Percentiles rank a stretch among this genome's conserved stretches.
Conservation (phyloP, 768 basidiomycete species). For the Clathrus columnatus region DNA sequence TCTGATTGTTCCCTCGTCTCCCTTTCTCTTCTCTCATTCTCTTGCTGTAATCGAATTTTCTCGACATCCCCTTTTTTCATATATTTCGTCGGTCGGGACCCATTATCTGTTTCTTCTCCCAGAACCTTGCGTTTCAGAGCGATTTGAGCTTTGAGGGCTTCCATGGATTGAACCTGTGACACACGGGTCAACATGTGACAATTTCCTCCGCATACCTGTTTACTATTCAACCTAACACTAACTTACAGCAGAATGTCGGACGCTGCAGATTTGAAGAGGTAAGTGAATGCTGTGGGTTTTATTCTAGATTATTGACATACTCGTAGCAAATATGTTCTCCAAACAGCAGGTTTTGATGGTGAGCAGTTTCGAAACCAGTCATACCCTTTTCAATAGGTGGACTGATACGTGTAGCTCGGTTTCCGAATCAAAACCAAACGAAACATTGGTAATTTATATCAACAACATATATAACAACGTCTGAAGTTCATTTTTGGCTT, state of each 20-base stretch:
- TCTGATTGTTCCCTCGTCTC: constrained; percentile 26
- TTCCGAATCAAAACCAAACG: constrained; percentile 90
- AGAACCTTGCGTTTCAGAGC: constrained; percentile 77
- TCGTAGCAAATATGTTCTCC: constrained; percentile 73
- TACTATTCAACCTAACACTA: constrained; percentile 28
- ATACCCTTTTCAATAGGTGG: not conserved
- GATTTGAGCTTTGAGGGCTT: constrained; percentile 85
- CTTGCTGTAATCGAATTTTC: constrained; percentile 43
- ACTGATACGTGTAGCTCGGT: constrained; percentile 51
- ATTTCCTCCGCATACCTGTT: not conserved
- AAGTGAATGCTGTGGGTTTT: not conserved
- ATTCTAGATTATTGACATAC: not conserved
- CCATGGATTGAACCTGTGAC: constrained; percentile 41
- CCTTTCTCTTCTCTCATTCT: constrained; percentile 36
- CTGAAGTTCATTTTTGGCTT: not conserved
- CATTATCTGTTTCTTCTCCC: constrained; percentile 31
- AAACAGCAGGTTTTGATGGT: constrained; percentile 96
- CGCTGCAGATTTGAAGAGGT: constrained; percentile 15
- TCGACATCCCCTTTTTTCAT: constrained; percentile 89
- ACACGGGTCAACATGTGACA: not conserved
- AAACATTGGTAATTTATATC: constrained; percentile 71
- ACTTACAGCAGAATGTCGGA: constrained; percentile 50
- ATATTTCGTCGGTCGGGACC: constrained; percentile 67
- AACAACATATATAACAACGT: not conserved
- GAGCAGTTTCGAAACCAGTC: constrained; percentile 19